Percentiles rank a stretch among this genome's conserved stretches.
phyloP scores from a whole-genome alignment of 768 basidiomycete genomes.

The Pisolithus marmoratus region DNA sequence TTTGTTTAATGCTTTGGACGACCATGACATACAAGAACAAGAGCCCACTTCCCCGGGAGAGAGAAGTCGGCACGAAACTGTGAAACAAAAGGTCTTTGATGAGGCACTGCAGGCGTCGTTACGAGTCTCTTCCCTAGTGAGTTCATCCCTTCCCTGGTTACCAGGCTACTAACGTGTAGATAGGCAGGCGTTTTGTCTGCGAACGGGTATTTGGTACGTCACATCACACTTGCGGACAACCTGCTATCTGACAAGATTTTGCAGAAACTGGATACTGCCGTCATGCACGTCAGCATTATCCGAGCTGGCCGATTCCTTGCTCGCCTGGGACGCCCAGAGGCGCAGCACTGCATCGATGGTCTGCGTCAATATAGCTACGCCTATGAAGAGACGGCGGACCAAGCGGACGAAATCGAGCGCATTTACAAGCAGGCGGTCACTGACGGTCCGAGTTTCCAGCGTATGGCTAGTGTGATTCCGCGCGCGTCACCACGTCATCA shows the following conservation, averaged over 20 bases:
- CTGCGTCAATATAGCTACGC: constrained; percentile 85
- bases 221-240: constrained; percentile 11
- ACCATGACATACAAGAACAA: constrained; percentile 72
- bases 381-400: constrained; percentile 80
- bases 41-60: constrained; percentile 25
- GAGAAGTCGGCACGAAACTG: constrained; percentile 58
- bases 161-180: not conserved
- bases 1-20: constrained; percentile 75
- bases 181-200: constrained; percentile 78
- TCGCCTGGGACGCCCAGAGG: constrained; percentile 76
- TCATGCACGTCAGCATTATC: constrained; percentile 83
- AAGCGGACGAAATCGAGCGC: constrained; percentile 58
- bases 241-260: constrained; percentile 4
- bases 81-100: constrained; percentile 66
- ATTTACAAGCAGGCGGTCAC: constrained; percentile 38
- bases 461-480: constrained; percentile 34
- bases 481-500: constrained; percentile 13
- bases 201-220: constrained; percentile 77
- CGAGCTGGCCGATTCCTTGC: constrained; percentile 81
- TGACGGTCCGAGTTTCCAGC: constrained; percentile 34
- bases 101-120: constrained; percentile 83
- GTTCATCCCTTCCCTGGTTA: constrained; percentile 15
- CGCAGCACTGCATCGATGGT: constrained; percentile 75
- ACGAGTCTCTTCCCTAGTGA: constrained; percentile 82
- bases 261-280: constrained; percentile 77